These are phyloP conservation scores for Scedosporium minutisporum DNA, from an alignment of 2,329 filamentous ascomycete species.

Conservation along the genomic window DNA sequence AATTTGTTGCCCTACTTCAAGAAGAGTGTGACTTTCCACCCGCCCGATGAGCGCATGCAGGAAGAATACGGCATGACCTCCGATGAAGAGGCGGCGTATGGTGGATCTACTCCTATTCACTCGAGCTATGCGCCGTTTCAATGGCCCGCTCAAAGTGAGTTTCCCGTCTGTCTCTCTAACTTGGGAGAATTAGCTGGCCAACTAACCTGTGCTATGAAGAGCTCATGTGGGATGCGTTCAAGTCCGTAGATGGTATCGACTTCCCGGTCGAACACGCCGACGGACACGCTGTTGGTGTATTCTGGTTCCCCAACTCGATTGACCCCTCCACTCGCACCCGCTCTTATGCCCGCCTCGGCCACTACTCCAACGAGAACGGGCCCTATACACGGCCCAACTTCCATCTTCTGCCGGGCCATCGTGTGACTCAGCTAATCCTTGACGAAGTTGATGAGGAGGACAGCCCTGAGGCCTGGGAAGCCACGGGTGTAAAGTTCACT, in stretches of 20 bases:
- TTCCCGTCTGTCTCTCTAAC: no score
- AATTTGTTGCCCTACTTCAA: constrained; percentile 12
- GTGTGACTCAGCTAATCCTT: constrained; percentile 9
- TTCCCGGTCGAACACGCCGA: constrained; percentile 16
- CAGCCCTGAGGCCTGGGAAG: constrained; percentile 3
- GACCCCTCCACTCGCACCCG: constrained; percentile 17
- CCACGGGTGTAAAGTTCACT: constrained; percentile 7
- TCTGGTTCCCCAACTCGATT: constrained; percentile 22
- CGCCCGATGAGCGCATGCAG: constrained; percentile 12
- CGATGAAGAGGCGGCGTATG: constrained; percentile 12
- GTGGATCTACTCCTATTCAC: constrained; percentile 9
- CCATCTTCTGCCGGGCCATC: constrained; percentile 9
- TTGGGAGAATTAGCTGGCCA: not conserved
- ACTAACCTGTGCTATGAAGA: not conserved
- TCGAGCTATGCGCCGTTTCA: constrained; percentile 11
- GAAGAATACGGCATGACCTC: constrained; percentile 16
- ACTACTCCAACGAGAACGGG: constrained; percentile 16
- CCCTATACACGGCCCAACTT: constrained; percentile 7
- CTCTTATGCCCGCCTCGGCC: constrained; percentile 19
- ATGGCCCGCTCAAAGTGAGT: constrained; percentile 7
- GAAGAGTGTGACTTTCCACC: constrained; percentile 8
- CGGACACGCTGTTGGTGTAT: constrained; percentile 17
- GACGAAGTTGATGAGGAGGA: not conserved
- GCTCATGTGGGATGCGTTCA: constrained; percentile 11
- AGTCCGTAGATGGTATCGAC: constrained; percentile 14